Percentiles rank a stretch among this genome's conserved stretches.
Conservation (phyloP, 805 yeast genomes). For the Lachancea lanzarotensis region DNA sequence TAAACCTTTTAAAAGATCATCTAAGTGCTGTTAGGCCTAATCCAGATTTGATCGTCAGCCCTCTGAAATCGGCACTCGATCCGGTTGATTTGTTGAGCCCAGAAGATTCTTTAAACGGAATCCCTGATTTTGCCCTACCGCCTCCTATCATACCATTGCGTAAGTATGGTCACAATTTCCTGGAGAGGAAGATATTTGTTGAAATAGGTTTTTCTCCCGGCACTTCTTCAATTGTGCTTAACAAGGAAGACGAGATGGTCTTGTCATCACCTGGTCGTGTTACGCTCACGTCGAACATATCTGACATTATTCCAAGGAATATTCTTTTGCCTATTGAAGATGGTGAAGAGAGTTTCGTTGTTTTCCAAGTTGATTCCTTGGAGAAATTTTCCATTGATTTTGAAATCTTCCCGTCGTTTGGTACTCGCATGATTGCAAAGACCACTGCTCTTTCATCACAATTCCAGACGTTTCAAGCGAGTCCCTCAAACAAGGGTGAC, state of each 20-base stretch:
- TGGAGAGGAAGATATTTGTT: constrained; percentile 81
- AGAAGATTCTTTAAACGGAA: constrained; percentile 43
- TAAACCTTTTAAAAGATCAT: constrained; percentile 55
- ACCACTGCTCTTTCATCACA: constrained; percentile 66
- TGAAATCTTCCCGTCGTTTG: constrained; percentile 91
- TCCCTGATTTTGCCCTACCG: constrained; percentile 87
- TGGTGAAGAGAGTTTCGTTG: constrained; percentile 53
- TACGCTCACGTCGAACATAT: constrained; percentile 66
- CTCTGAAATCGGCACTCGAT: constrained; percentile 1
- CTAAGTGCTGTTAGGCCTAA: constrained; percentile 5
- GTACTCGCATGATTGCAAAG: constrained; percentile 86
- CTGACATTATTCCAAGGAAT: constrained; percentile 85
- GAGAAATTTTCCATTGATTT: constrained; percentile 73
- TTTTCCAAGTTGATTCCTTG: constrained; percentile 78
- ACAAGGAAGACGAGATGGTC: constrained; percentile 38
- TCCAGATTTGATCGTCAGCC: not conserved
- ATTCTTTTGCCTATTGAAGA: constrained; percentile 64
- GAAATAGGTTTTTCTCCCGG: constrained; percentile 62
- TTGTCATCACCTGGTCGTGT: constrained; percentile 67
- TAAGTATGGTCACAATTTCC: constrained; percentile 91
- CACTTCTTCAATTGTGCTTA: constrained; percentile 39
- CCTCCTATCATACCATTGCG: constrained; percentile 94
- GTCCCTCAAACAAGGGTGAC: constrained; percentile 30
- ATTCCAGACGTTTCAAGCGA: constrained; percentile 34
- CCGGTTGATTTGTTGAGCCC: constrained; percentile 8